Conservation (phyloP, 495 filamentous ascomycete species). For the Bacidia gigantensis region DNA sequence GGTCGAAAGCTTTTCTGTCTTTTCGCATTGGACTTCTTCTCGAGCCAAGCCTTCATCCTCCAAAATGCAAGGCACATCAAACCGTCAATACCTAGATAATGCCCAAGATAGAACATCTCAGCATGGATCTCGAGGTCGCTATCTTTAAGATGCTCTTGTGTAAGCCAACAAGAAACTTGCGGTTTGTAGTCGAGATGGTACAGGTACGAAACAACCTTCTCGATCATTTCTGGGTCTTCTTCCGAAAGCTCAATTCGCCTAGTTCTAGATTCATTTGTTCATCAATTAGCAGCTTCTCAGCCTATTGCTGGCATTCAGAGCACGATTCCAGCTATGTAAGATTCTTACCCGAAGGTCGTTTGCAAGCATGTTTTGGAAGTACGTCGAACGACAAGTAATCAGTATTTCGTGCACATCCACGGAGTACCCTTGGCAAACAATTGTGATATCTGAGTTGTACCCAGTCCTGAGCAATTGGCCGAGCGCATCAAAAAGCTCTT, state of each 20-base stretch:
- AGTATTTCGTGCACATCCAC: not conserved
- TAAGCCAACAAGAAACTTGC: too few relatives aligned
- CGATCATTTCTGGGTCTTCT: not conserved
- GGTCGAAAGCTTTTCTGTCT: not conserved
- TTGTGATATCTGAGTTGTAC: not conserved
- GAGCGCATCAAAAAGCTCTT: not conserved
- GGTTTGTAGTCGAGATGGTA: not conserved
- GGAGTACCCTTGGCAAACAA: not conserved
- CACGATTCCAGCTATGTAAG: not conserved
- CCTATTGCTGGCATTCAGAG: not conserved
- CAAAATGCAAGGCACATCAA: not conserved
- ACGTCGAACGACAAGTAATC: not conserved
- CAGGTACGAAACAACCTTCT: not conserved
- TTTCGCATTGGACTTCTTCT: not conserved
- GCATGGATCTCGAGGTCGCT: not conserved
- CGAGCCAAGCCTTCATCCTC: not conserved
- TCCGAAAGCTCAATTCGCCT: not conserved
- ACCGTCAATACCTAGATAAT: not conserved
- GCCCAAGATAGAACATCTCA: not conserved
- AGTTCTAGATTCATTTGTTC: not conserved
- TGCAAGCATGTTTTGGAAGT: not conserved
- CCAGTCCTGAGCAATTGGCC: not conserved
- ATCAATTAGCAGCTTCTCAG: not conserved
- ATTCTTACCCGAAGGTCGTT: not conserved
- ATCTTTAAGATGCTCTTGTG: not conserved